Conservation (phyloP, 257 asterid genomes). For the Solanum acaule region DNA sequence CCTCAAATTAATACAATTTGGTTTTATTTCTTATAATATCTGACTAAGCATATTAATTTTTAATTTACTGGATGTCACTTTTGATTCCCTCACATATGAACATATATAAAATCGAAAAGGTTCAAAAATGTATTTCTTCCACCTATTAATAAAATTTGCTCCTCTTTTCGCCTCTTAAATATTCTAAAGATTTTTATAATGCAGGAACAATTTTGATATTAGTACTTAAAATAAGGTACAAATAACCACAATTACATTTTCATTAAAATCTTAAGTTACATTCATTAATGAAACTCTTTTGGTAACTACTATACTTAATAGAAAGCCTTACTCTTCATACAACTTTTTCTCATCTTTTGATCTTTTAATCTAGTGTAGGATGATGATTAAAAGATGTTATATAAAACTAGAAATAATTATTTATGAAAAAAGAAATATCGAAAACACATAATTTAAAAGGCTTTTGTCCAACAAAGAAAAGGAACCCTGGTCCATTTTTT, state of each 20-base stretch:
- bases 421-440: neutral
- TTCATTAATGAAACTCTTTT: neutral
- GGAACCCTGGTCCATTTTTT: neutral
- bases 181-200: neutral
- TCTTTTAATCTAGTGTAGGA: neutral
- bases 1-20: neutral
- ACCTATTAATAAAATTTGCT: neutral
- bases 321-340: neutral
- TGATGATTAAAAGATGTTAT: neutral
- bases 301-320: neutral
- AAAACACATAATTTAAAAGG: neutral
- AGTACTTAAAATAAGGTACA: neutral
- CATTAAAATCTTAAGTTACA: neutral
- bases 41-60: neutral
- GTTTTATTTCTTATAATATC: neutral
- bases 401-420: neutral
- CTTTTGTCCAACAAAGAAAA: neutral
- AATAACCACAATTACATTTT: neutral
- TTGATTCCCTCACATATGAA: fast-evolving
- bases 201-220: neutral
- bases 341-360: neutral
- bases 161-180: neutral
- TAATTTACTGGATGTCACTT: neutral
- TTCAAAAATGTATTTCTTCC: neutral
- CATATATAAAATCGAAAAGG: too few relatives aligned